Evolutionary conservation across 352 stramenopile species (phyloP).

Genomic region (Globisporangium echinulatum): DNA sequence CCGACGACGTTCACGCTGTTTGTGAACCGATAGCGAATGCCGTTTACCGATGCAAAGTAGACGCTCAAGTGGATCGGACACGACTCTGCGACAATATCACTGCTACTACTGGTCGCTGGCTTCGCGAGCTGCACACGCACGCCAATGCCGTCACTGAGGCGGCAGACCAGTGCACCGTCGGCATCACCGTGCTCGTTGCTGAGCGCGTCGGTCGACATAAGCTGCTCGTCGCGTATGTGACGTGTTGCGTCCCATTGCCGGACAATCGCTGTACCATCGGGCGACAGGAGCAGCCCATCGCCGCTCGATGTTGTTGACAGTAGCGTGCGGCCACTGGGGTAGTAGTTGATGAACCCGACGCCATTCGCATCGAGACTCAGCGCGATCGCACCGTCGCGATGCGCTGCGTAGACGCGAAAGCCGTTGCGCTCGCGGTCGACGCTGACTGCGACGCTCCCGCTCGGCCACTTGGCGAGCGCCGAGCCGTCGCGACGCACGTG

Average conservation of each 20-base stretch:
- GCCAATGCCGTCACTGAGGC: conserved; percentile 43
- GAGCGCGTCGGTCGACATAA: conserved; percentile 20
- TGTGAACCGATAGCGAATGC: conserved; percentile 38
- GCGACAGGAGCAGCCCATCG: conserved; percentile 52
- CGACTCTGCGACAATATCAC: no score
- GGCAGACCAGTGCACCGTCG: conserved; percentile 39
- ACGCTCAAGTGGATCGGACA: conserved; percentile 38
- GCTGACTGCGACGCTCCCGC: conserved; percentile 53
- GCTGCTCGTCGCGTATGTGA: conserved; percentile 38
- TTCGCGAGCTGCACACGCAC: conserved; percentile 26
- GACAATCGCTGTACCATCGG: conserved; percentile 33
- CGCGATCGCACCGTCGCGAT: conserved; percentile 59
- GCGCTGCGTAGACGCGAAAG: conserved; percentile 62
- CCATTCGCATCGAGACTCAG: conserved; percentile 59
- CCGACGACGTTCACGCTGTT: conserved; percentile 38
- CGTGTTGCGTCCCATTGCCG: conserved; percentile 45
- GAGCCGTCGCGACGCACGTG: conserved; percentile 58
- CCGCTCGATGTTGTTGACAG: conserved; percentile 63
- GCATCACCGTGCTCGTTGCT: conserved; percentile 14
- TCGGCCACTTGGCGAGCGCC: conserved; percentile 60
- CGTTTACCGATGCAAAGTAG: conserved; percentile 30
- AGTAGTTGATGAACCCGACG: conserved; percentile 76
- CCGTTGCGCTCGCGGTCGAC: conserved; percentile 55
- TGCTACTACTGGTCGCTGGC: background rate
- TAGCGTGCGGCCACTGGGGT: conserved; percentile 64